Base-by-base conservation (phyloP, 2,329 filamentous ascomycete species). In the Neurospora crassa region DNA sequence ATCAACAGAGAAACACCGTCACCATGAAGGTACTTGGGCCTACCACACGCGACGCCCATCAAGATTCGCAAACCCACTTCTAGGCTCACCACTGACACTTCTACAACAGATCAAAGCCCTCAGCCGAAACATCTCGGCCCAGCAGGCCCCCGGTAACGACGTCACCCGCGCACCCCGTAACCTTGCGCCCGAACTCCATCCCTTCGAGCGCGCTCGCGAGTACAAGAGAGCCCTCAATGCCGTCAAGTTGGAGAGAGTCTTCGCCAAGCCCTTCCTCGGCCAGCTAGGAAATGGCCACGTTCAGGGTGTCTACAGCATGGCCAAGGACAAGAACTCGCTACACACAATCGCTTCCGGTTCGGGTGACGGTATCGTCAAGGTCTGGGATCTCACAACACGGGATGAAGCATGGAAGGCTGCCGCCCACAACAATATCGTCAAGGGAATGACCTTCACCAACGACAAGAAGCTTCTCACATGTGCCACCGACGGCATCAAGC, bases 401-500 rank as follows among this genome's bases (percentile, higher is more conserved):
- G 87, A 90, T n/a, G 91, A 95, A 78, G 85, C 88, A 59, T 93
- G 90, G 88, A 86, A 91, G 75, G 87, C 86, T 0, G 88, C 91
- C 74, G 95, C 94, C 34, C 96, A 99, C 79, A 92, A 97, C 76
- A 97, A 97, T 76, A 91, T 97, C 67, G 93, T 98, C 76, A 97
- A 97, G 84, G 92, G 92, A 16, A 86, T 97, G 79, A 91, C 90
- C 76, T 99, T 95, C 92, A 97, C 94, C 3, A 87, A 89, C 67
- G 93, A 97, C 76, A 88, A 90, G 78, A 95, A 94, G 79, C 84
- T 98, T 16, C 83, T 98, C 67, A 95, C 93, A 1, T 97, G 94
- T 79, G 94, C 92, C 6, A 90, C 89, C 72, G 96, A 99, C 81
- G 89, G 90, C 4, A 88, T 98, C 78, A 97, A 98, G 81, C 84